Conservation (phyloP, 129 eudicot genomes). For the Flaveria linearis region DNA sequence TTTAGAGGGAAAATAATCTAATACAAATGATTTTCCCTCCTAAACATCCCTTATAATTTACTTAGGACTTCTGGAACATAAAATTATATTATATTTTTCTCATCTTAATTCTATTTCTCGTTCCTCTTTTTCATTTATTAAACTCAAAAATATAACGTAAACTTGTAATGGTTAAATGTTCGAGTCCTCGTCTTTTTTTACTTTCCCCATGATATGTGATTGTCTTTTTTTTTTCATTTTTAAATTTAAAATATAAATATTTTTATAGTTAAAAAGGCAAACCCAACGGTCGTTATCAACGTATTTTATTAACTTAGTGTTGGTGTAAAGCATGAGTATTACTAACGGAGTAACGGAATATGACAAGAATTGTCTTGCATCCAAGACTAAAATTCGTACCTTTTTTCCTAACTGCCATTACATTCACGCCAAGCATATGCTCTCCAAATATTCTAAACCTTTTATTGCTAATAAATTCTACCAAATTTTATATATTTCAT, state of each 20-base stretch:
- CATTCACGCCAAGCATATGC: conserved; percentile 95
- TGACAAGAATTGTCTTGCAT: conserved; percentile 55
- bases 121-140: too few relatives aligned
- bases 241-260: background rate
- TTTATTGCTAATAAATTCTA: conserved; percentile 41
- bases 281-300: background rate
- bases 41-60: too few relatives aligned
- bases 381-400: conserved; percentile 30
- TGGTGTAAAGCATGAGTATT: conserved; percentile 37
- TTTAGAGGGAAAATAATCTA: too few relatives aligned
- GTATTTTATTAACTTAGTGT: conserved; percentile 15
- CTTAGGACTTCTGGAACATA: too few relatives aligned
- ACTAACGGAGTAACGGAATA: conserved; percentile 69
- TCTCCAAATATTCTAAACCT: conserved; percentile 60
- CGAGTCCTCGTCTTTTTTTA: too few relatives aligned
- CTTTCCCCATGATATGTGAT: too few relatives aligned
- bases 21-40: too few relatives aligned
- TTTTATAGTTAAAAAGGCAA: background rate
- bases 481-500: conserved; percentile 3
- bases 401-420: conserved; percentile 58
- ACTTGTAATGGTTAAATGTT: too few relatives aligned
- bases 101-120: too few relatives aligned
- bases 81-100: too few relatives aligned
- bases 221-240: background rate
- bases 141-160: too few relatives aligned